Base-by-base conservation (phyloP, 2,329 filamentous ascomycete genomes). In the Colletotrichum lupini region DNA sequence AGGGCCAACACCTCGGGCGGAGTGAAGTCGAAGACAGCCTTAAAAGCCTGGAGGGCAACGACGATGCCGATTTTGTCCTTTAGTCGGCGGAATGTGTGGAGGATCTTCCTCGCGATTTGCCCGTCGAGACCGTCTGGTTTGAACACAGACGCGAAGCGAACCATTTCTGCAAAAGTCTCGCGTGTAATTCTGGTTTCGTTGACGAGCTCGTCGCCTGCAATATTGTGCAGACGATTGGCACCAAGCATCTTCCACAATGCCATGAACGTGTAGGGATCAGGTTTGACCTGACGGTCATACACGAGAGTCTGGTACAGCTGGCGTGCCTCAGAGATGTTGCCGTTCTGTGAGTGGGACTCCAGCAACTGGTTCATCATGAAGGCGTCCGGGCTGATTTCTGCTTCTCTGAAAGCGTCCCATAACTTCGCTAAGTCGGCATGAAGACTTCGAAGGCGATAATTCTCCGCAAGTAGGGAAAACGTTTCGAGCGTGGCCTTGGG, bases 291-390 rank as follows among this genome's bases (percentile, higher is more conserved):
- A 46, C 84, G 82, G 30, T 86, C 82, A 11, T 81, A 76, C 35
- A 88, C 87, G 78, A 94, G 87, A 22, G 83, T 80, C 11, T 83
- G 80, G 80, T 91, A 94, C 35, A 91, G 85, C 3, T 82, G 79
- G 77, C 88, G 86, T 0, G 93, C 89, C 63, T 88, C 83, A 28
- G 83, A 81, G 57, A 87, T 85, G 65, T 90, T 85, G 63, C 89
- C 89, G 71, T 88, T 88, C 73, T 91, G 88, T 59, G 93, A 86
- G 74, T 92, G 88, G 7, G 91, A 90, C 73, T 91, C 90, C 30
- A 97, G 88, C 26, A 95, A 84, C 78, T 95, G 92, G 81, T 96
- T 97, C 87, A 95, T 90, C 83, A 95, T 93, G 80, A 92, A 93
- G 9, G 91, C 90, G 78, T 94, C 92, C 1, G 92, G 89, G 67